A percentile compares a stretch with the other conserved stretches of the same genome.
Evolutionary conservation across 1,284 basidiomycete genomes (phyloP).

Genomic region (Pseudozyma thailandica): DNA sequence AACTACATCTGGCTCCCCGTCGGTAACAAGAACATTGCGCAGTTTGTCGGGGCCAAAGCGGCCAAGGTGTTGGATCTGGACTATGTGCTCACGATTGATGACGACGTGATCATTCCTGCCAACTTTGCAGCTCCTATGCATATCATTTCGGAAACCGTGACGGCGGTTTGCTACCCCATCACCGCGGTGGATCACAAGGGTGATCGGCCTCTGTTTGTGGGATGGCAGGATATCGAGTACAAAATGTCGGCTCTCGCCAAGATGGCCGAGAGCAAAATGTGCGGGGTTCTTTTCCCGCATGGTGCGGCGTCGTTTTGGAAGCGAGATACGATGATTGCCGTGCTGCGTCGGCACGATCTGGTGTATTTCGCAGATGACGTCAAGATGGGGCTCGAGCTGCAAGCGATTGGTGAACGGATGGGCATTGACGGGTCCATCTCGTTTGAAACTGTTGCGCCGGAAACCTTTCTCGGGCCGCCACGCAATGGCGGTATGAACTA

Average conservation of each 20-base stretch:
- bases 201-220: constrained; percentile 40
- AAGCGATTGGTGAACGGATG: constrained; percentile 28
- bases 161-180: constrained; percentile 43
- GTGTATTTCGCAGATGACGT: constrained; percentile 43
- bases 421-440: constrained; percentile 29
- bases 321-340: constrained; percentile 33
- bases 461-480: constrained; percentile 36
- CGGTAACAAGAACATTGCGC: constrained; percentile 45
- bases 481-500: constrained; percentile 22
- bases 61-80: constrained; percentile 26
- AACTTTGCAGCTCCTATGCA: constrained; percentile 44
- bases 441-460: constrained; percentile 35
- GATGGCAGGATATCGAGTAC: constrained; percentile 49
- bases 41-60: constrained; percentile 38
- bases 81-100: constrained; percentile 41
- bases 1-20: constrained; percentile 44
- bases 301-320: constrained; percentile 36
- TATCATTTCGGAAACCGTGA: constrained; percentile 24
- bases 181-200: constrained; percentile 37
- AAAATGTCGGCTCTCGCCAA: constrained; percentile 41
- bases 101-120: constrained; percentile 41
- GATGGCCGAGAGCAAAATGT: constrained; percentile 31
- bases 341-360: constrained; percentile 29
- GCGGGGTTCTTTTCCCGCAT: constrained; percentile 41
- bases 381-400: constrained; percentile 43